These are phyloP conservation scores for Amanita polypyramis DNA, from an alignment of 768 basidiomycete species.

Conservation along the genomic window DNA sequence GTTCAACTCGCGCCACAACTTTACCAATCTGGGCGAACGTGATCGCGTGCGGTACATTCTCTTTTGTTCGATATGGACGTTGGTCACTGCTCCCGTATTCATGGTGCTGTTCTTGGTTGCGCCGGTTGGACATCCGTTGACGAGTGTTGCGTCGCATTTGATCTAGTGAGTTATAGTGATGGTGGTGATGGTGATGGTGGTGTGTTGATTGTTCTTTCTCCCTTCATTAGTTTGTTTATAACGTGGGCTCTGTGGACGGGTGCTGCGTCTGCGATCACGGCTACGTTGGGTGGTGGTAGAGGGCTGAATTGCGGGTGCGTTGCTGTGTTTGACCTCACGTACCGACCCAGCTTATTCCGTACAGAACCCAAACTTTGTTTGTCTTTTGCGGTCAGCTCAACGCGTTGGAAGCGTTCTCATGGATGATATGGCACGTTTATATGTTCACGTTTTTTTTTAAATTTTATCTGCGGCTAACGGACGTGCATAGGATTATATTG, in stretches of 20 bases:
- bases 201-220: not conserved
- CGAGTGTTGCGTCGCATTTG: slow-evolving; percentile 54
- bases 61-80: slow-evolving; percentile 67
- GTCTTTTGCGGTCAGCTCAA: slow-evolving; percentile 47
- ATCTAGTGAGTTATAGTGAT: slow-evolving; percentile 39
- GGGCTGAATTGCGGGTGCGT: slow-evolving; percentile 9
- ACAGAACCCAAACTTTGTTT: slow-evolving; percentile 16
- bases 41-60: slow-evolving; percentile 58
- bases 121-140: slow-evolving; percentile 36
- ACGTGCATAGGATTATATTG: slow-evolving; percentile 41
- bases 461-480: not conserved
- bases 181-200: not conserved
- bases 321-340: not conserved
- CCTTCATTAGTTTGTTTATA: slow-evolving; percentile 7
- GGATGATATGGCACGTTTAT: slow-evolving; percentile 36
- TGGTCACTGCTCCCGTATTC: slow-evolving; percentile 41
- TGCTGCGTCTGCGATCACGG: slow-evolving; percentile 9
- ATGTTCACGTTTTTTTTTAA: not conserved
- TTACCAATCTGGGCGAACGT: slow-evolving; percentile 33
- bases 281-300: slow-evolving; percentile 8
- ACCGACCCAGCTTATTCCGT: too few species aligned
- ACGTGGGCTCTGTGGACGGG: slow-evolving; percentile 12
- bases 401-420: slow-evolving; percentile 46
- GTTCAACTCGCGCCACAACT: slow-evolving; percentile 50
- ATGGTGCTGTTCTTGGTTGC: slow-evolving; percentile 43